These are phyloP conservation scores for Eutypa lata DNA, from an alignment of 2,329 filamentous ascomycete species.

Conservation along the genomic window DNA sequence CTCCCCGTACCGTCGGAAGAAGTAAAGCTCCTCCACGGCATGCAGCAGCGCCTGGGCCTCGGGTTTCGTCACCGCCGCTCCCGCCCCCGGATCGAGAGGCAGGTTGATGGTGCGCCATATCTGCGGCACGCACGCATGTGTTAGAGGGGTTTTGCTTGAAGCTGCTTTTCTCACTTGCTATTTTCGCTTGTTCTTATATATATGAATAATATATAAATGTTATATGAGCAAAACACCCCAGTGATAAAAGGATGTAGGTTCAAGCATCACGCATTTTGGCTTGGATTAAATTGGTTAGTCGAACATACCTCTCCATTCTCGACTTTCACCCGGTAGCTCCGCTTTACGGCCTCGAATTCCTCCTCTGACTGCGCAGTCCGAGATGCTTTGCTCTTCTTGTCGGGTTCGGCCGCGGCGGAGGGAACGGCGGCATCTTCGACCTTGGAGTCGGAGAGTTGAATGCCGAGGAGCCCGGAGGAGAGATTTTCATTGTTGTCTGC, in stretches of 20 bases:
- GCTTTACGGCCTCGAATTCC: conserved; percentile 45
- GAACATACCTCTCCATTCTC: conserved; percentile 52
- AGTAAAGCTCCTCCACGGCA: conserved; percentile 58
- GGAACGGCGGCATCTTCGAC: conserved; percentile 15
- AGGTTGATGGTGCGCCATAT: conserved; percentile 40
- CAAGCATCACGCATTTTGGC: too few species aligned
- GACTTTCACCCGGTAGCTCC: conserved; percentile 43
- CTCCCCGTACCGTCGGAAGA: conserved; percentile 45
- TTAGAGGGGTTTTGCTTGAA: conserved; percentile 35
- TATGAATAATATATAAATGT: too few species aligned
- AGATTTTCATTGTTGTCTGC: conserved; percentile 32
- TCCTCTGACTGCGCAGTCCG: conserved; percentile 43
- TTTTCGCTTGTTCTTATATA: too few species aligned
- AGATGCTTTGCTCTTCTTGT: conserved; percentile 8
- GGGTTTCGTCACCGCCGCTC: conserved; percentile 37
- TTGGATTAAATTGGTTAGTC: neutral
- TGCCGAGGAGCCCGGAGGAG: conserved; percentile 37
- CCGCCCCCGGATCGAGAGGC: conserved; percentile 36
- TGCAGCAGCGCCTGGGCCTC: conserved; percentile 50
- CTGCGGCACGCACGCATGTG: conserved; percentile 27
- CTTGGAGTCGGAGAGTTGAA: conserved; percentile 39
- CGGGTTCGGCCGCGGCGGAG: conserved; percentile 4
- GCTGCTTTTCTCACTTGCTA: too few species aligned
- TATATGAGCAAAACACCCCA: conserved; percentile 28
- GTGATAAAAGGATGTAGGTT: neutral